Conservation (phyloP, 2,329 filamentous ascomycete genomes). For the Phialophora tarda region DNA sequence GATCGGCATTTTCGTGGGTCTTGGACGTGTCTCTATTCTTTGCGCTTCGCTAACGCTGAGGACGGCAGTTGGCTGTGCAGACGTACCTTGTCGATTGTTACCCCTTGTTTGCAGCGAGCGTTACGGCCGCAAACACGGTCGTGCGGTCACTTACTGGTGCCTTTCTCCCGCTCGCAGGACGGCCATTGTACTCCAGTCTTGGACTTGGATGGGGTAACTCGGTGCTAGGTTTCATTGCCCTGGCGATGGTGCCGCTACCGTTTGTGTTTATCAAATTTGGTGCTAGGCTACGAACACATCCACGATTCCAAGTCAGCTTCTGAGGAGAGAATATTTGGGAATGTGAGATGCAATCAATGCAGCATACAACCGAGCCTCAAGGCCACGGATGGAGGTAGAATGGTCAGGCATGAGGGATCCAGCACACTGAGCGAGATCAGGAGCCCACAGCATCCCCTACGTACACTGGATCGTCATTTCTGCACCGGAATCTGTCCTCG, state of each 20-base stretch:
- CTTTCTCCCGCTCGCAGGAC: conserved; percentile 57
- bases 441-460: too few relatives aligned
- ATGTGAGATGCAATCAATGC: neutral
- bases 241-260: conserved; percentile 41
- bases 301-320: conserved; percentile 21
- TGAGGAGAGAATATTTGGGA: neutral
- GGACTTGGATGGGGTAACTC: conserved; percentile 51
- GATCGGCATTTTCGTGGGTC: conserved; percentile 38
- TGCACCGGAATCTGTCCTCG: too few relatives aligned
- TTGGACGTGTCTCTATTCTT: neutral
- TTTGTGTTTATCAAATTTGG: conserved; percentile 21
- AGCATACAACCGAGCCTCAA: neutral
- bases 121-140: conserved; percentile 55
- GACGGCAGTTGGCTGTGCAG: conserved; percentile 39
- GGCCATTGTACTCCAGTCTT: conserved; percentile 46
- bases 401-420: neutral
- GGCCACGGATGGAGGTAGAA: neutral
- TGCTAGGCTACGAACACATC: conserved; percentile 19
- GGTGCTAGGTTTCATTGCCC: conserved; percentile 49
- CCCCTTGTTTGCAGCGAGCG: conserved; percentile 54
- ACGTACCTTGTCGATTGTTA: conserved; percentile 48
- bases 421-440: too few relatives aligned
- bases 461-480: too few relatives aligned
- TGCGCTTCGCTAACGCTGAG: conserved; percentile 20
- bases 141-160: conserved; percentile 54